Conservation (phyloP, 345 rosid species). For the Populus davidiana region DNA sequence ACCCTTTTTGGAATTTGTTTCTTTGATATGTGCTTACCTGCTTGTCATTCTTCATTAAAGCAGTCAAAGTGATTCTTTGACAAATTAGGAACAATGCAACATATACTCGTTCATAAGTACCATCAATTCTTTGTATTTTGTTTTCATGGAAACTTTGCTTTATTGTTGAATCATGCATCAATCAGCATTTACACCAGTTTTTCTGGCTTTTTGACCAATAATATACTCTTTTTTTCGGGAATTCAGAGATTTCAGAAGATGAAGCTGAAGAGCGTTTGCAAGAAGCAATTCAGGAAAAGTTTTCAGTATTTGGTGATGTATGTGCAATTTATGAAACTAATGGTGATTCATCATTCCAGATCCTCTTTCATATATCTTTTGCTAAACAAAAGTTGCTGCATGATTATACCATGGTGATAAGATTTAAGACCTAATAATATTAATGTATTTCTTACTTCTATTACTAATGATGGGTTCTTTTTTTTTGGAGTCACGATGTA, state of each 20-base stretch:
- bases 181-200: not conserved
- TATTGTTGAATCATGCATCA: slow-evolving; percentile 7
- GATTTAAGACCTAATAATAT: not conserved
- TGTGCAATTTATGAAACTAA: slow-evolving; percentile 28
- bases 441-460: not conserved
- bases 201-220: slow-evolving; percentile 15
- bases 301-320: slow-evolving; percentile 96
- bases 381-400: not conserved
- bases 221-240: slow-evolving; percentile 20
- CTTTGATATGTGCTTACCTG: not conserved
- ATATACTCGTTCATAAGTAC: not conserved
- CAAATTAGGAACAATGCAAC: not conserved
- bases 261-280: slow-evolving; percentile 96
- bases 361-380: not conserved
- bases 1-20: not conserved
- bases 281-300: slow-evolving; percentile 94
- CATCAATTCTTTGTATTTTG: not conserved
- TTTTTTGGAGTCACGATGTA: not conserved
- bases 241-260: slow-evolving; percentile 89
- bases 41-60: not conserved
- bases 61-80: not conserved
- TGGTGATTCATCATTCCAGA: slow-evolving; percentile 6
- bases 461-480: not conserved
- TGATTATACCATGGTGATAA: not conserved
- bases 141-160: not conserved